phyloP scores from a whole-genome alignment of 2,329 filamentous ascomycete species.

The Cladophialophora carrionii region DNA sequence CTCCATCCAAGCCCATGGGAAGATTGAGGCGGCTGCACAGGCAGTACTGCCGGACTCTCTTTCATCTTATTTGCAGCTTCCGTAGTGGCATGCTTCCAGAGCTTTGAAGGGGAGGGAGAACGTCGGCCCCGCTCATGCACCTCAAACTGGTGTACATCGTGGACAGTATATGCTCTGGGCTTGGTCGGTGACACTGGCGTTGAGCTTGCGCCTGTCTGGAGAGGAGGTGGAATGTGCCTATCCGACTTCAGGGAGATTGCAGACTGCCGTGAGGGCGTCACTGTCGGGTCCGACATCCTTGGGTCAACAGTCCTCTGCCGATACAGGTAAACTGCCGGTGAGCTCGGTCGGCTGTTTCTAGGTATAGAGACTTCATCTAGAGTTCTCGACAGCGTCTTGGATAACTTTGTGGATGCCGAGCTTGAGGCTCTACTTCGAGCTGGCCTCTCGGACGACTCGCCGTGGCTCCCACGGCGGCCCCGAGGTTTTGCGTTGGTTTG shows the following conservation, averaged over 20 bases:
- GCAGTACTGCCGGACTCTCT: not conserved
- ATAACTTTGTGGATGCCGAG: constrained; percentile 30
- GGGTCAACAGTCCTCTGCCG: constrained; percentile 26
- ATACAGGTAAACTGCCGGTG: constrained; percentile 28
- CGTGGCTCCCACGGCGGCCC: constrained; percentile 27
- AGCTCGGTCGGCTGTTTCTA: constrained; percentile 30
- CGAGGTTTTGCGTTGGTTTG: constrained; percentile 33
- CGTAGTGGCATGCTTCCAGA: not conserved
- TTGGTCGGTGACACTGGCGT: constrained; percentile 13
- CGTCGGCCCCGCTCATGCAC: constrained; percentile 1
- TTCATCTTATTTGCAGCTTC: not conserved
- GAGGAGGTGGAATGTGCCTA: constrained; percentile 5
- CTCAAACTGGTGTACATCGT: constrained; percentile 11
- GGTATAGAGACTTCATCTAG: constrained; percentile 32
- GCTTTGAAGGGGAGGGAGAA: constrained; percentile 5
- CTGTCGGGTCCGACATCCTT: constrained; percentile 12
- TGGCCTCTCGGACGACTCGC: constrained; percentile 29
- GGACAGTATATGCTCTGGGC: constrained; percentile 18
- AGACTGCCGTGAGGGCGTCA: constrained; percentile 20
- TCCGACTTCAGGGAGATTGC: constrained; percentile 13
- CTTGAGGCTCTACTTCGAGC: constrained; percentile 32
- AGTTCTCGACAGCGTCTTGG: constrained; percentile 33
- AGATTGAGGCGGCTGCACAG: constrained; percentile 1
- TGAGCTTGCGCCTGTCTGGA: constrained; percentile 10
- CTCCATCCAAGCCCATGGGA: constrained; percentile 2